phyloP scores from a whole-genome alignment of 495 filamentous ascomycete species.

The Xylona heveae region DNA sequence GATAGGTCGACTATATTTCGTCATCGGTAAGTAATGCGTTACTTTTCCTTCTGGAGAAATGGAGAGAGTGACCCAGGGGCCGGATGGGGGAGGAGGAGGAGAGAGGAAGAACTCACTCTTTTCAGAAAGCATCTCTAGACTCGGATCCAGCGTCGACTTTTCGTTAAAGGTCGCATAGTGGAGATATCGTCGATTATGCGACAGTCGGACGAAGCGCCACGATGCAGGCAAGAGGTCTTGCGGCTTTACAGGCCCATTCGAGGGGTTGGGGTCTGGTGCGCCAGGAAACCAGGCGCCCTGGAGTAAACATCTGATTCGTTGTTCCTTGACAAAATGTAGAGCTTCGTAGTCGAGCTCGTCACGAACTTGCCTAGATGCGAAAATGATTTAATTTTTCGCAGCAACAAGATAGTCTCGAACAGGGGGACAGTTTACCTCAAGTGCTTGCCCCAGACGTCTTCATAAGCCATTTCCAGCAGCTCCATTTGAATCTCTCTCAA shows the following conservation, averaged over 20 bases:
- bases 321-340: slow-evolving; percentile 87
- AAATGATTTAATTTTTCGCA: too few species aligned
- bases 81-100: not conserved
- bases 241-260: slow-evolving; percentile 15
- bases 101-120: slow-evolving; percentile 33
- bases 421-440: slow-evolving; percentile 19
- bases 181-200: slow-evolving; percentile 74
- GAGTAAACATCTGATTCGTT: slow-evolving; percentile 79
- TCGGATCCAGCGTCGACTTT: slow-evolving; percentile 40
- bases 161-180: slow-evolving; percentile 78
- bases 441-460: slow-evolving; percentile 85
- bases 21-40: slow-evolving; percentile 1
- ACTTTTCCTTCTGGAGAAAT: slow-evolving; percentile 5
- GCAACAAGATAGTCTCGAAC: too few species aligned
- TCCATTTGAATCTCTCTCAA: slow-evolving; percentile 90
- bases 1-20: slow-evolving; percentile 47
- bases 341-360: slow-evolving; percentile 85
- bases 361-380: slow-evolving; percentile 50
- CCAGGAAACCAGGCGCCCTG: slow-evolving; percentile 81
- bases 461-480: slow-evolving; percentile 71
- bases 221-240: slow-evolving; percentile 20
- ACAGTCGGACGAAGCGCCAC: slow-evolving; percentile 73
- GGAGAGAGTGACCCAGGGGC: not conserved
- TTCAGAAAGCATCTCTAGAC: slow-evolving; percentile 49
- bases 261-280: slow-evolving; percentile 17